phyloP scores from a whole-genome alignment of 306 rosid species.

The Elaeagnus macrophylla region DNA sequence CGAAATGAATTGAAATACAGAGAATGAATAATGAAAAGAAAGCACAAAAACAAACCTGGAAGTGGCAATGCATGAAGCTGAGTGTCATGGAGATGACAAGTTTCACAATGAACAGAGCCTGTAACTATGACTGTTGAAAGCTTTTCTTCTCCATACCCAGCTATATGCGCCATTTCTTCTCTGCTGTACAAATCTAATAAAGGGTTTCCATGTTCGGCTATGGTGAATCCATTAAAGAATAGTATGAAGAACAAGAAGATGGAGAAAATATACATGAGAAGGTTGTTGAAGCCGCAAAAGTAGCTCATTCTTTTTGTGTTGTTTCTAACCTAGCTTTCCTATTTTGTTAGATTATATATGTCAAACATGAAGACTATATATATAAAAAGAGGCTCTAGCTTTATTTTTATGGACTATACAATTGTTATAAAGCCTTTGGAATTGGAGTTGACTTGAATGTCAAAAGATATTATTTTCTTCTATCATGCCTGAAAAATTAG shows the following conservation, averaged over 20 bases:
- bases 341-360: slow-evolving; percentile 20
- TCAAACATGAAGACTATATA: background rate
- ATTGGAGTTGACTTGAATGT: slow-evolving; percentile 7
- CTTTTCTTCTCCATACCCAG: slow-evolving; percentile 92
- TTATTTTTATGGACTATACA: slow-evolving; percentile 10
- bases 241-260: background rate
- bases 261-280: slow-evolving; percentile 9
- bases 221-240: background rate
- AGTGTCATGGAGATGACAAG: slow-evolving; percentile 25
- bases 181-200: slow-evolving; percentile 36
- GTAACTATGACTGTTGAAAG: slow-evolving; percentile 82
- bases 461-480: background rate
- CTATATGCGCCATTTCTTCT: slow-evolving; percentile 53
- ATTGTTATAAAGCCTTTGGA: background rate
- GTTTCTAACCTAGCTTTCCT: slow-evolving; percentile 5
- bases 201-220: slow-evolving; percentile 10
- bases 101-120: slow-evolving; percentile 63
- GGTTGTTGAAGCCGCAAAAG: slow-evolving; percentile 24
- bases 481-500: too few relatives aligned
- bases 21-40: background rate
- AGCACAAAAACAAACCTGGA: slow-evolving; percentile 35
- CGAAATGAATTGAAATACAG: too few relatives aligned
- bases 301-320: slow-evolving; percentile 30
- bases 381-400: background rate
- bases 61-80: slow-evolving; percentile 66